Percentiles rank a stretch among this genome's conserved stretches.
These are phyloP conservation scores for Furcasterigmium furcatum DNA, from an alignment of 2,329 filamentous ascomycete genomes.

Conservation along the genomic window DNA sequence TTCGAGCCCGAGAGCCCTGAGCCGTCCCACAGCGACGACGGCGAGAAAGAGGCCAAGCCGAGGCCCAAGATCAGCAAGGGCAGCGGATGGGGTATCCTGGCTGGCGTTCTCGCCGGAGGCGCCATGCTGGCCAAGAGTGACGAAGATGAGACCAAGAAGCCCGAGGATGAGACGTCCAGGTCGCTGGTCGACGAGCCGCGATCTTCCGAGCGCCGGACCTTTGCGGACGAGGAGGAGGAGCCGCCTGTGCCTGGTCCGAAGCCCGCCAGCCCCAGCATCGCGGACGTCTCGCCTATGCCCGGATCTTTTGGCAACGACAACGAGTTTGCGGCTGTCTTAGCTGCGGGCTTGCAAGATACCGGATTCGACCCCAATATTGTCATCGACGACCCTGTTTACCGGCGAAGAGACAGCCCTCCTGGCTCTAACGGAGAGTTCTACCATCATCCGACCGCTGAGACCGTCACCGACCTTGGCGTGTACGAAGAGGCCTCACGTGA, in stretches of 20 bases:
- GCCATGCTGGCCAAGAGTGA: slow-evolving; percentile 9
- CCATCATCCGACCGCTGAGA: slow-evolving; percentile 45
- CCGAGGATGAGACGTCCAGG: background rate
- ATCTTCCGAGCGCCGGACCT: slow-evolving; percentile 4
- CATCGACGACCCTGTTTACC: slow-evolving; percentile 62
- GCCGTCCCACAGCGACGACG: slow-evolving; percentile 22
- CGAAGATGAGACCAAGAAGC: background rate
- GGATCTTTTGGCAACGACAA: slow-evolving; percentile 65
- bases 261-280: slow-evolving; percentile 39
- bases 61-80: slow-evolving; percentile 30
- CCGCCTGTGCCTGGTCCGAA: slow-evolving; percentile 57
- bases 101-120: slow-evolving; percentile 44
- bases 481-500: slow-evolving; percentile 7
- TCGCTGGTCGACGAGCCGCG: background rate
- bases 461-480: slow-evolving; percentile 36
- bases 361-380: slow-evolving; percentile 71
- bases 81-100: slow-evolving; percentile 49
- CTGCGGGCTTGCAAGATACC: slow-evolving; percentile 64
- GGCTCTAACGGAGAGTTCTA: slow-evolving; percentile 52
- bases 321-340: slow-evolving; percentile 66
- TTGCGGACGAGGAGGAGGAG: slow-evolving; percentile 35
- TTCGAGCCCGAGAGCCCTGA: slow-evolving; percentile 61
- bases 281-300: slow-evolving; percentile 46
- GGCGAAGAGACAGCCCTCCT: slow-evolving; percentile 61
- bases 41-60: slow-evolving; percentile 22